A percentile compares a stretch with the other conserved stretches of the same genome.
Evolutionary conservation across 2,329 filamentous ascomycete genomes (phyloP).

Genomic region (Didymella arachidicola): DNA sequence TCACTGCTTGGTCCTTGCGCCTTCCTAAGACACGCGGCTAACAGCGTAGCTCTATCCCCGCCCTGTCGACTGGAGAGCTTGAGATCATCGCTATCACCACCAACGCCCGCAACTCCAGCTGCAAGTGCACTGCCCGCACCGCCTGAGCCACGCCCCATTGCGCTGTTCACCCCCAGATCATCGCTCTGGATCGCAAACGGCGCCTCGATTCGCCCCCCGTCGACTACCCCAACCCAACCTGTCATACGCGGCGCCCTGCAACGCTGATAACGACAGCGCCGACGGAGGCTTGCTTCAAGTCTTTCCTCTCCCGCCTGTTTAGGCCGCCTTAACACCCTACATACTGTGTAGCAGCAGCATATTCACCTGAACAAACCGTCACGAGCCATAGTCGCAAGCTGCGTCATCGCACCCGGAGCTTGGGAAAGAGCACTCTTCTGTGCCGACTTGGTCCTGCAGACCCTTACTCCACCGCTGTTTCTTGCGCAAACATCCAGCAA

Average conservation of each 20-base stretch:
- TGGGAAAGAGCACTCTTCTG: constrained; percentile 28
- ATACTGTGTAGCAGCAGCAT: constrained; percentile 1
- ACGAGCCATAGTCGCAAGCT: constrained; percentile 26
- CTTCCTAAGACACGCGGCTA: constrained; percentile 38
- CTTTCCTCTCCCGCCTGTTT: constrained; percentile 56
- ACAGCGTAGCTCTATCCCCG: constrained; percentile 36
- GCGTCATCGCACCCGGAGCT: constrained; percentile 25
- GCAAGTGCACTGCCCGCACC: constrained; percentile 30
- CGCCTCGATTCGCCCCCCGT: constrained; percentile 44
- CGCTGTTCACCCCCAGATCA: constrained; percentile 28
- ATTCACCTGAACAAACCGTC: constrained; percentile 11
- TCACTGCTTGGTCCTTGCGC: constrained; percentile 29
- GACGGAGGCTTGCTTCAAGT: constrained; percentile 55
- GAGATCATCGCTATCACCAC: constrained; percentile 37
- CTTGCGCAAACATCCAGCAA: constrained; percentile 8
- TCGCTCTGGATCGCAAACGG: constrained; percentile 52
- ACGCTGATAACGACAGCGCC: constrained; percentile 50
- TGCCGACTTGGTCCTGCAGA: constrained; percentile 28
- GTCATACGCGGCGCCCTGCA: constrained; percentile 39
- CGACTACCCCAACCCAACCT: constrained; percentile 41
- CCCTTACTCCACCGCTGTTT: constrained; percentile 29
- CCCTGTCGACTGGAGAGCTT: constrained; percentile 33
- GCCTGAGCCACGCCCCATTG: constrained; percentile 22
- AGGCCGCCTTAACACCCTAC: constrained; percentile 53
- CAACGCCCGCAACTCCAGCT: constrained; percentile 22